Percentiles rank a stretch among this genome's conserved stretches.
Conservation (phyloP, 768 basidiomycete genomes). For the Neoboletus magnificus region DNA sequence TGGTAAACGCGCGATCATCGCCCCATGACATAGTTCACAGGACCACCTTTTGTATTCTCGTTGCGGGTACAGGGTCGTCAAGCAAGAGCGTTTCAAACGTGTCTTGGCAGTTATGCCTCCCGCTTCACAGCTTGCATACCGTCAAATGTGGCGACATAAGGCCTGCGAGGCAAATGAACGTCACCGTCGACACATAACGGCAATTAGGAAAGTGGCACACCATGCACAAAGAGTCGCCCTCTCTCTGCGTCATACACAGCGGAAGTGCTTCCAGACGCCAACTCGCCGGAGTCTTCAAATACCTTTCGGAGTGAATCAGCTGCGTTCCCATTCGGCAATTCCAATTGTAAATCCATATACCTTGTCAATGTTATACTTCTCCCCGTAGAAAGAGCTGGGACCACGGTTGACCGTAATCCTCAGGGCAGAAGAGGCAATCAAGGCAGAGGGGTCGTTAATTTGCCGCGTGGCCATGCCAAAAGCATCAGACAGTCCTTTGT, state of each 20-base stretch:
- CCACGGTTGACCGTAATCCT: conserved; percentile 54
- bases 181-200: conserved; percentile 3
- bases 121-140: conserved; percentile 27
- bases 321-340: neutral
- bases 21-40: neutral
- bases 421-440: conserved; percentile 48
- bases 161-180: conserved; percentile 21
- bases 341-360: conserved; percentile 28
- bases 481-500: conserved; percentile 42
- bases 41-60: neutral
- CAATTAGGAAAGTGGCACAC: conserved; percentile 34
- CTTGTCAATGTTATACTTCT: conserved; percentile 59
- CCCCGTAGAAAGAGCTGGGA: conserved; percentile 49
- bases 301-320: conserved; percentile 37
- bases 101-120: neutral
- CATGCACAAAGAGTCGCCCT: conserved; percentile 53
- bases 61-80: neutral
- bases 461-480: conserved; percentile 37
- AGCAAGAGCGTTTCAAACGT: neutral
- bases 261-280: conserved; percentile 55
- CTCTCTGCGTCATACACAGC: conserved; percentile 54
- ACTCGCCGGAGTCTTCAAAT: conserved; percentile 63
- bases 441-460: conserved; percentile 39
- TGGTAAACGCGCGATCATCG: neutral
- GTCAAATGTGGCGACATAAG: conserved; percentile 34